phyloP scores from a whole-genome alignment of 1,284 basidiomycete genomes.

The Puccinia horiana region DNA sequence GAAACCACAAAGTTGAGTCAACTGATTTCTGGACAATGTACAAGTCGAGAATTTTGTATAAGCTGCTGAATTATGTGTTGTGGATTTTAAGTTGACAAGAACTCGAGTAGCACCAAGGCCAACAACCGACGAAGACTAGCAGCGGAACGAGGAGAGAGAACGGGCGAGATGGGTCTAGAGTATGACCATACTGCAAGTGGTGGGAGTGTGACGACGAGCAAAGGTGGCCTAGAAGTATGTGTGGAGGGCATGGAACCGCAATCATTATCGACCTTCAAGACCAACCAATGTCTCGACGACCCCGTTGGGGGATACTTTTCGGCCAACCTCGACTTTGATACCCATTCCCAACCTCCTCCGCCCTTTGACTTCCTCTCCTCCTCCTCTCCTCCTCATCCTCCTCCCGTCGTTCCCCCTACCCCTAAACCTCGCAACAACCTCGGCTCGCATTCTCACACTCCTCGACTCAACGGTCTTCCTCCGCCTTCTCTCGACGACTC shows the following conservation, averaged over 20 bases:
- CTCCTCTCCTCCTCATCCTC: neutral
- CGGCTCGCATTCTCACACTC: neutral
- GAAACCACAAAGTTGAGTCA: slow-evolving; percentile 26
- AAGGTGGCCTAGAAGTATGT: neutral
- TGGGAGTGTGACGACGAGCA: neutral
- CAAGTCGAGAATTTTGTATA: neutral
- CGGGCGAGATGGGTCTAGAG: neutral
- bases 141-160: neutral
- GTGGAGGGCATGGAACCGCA: neutral
- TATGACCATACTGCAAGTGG: no score
- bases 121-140: neutral
- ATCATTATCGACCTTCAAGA: neutral
- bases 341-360: neutral
- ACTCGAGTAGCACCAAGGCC: neutral
- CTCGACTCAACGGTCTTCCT: neutral
- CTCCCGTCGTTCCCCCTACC: neutral
- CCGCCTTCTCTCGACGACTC: neutral
- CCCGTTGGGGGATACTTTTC: neutral
- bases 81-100: slow-evolving; percentile 3
- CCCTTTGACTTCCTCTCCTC: neutral
- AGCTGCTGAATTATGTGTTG: neutral
- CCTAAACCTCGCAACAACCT: neutral
- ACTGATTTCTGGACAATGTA: neutral
- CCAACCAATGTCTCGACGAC: neutral
- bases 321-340: neutral